Base-by-base conservation (phyloP, 768 basidiomycete species). In the Chiua virens region DNA sequence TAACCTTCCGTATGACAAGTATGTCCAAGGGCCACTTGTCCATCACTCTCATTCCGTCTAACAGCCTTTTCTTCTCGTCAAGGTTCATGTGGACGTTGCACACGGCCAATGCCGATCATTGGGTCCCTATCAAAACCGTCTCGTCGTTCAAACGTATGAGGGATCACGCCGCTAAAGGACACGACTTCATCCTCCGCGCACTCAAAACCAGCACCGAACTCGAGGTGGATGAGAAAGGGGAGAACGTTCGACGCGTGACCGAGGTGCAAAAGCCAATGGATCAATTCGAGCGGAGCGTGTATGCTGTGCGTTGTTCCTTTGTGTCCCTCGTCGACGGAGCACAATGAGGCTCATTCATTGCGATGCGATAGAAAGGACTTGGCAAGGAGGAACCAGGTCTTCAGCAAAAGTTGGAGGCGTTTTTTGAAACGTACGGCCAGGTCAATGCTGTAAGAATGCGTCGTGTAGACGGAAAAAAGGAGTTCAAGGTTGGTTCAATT, bases 11-110 rank as follows among this genome's bases (percentile, higher is more conserved):
- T 93, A 82, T 57, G 91, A 93, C 78, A 89, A 83, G 87, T 87
- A 61, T 23, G 78, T 25, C 37, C 27, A 27, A 6, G 23, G 8
- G 50, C 20, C 43, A 34, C 39, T 18, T 4, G 15, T 11, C 0
- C 35, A 30, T 15, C 40, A 41, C 46, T 30, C 10, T 30, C 9
- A 5, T 7, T 30, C 20, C 8, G 11, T 37, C 45, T 43, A 21
- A 48, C 41, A 15, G 17, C 2, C 13, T 40, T 30, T 30, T 30
- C 21, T 20, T 4, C 6, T 42, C 21, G 1, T 8, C 37, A 40
- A 93, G 92, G 73, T 97, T 94, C 77, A 92, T 97, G 89, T 98
- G 93, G 92, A 84, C 88, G 4, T 73, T 95, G 42, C 85, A 96
- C 67, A 82, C 84, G 22, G 85, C 87, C 55, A 86, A 85, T 56